Base-by-base conservation (phyloP, 2,329 filamentous ascomycete species). In the Trichoderma koningii region DNA sequence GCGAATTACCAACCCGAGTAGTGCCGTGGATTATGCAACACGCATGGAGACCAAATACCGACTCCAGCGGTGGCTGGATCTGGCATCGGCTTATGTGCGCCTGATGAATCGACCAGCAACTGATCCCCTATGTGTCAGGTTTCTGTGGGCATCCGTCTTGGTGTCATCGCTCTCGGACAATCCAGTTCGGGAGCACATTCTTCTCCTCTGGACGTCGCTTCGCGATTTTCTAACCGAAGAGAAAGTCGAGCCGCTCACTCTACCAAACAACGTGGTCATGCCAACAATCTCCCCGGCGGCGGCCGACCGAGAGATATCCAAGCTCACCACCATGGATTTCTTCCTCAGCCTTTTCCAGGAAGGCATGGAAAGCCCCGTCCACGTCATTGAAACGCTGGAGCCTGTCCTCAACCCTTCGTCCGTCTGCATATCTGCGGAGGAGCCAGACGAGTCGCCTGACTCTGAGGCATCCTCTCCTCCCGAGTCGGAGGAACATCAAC, bases 261-360 rank as follows among this genome's bases (percentile, higher is more conserved):
- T 98, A 0, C 85, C 89, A 4, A 98, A 99, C 75, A 98, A 97
- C 72, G 85, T 87, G 1, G 85, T 93, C 21, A 96, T 99, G 88
- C 87, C 92, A 0, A 91, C 95, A 68, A 85, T 99, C 56, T 97
- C 94, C 0, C 79, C 87, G 2, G 83, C 85, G n/a, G 91, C 92
- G 0, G 89, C 95, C 7, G 93, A 98, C 68, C 88, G 92, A 63
- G 94, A 99, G 74, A 89, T 97, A 28, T 94, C 92, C 14, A 93
- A 93, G 71, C 83, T 98, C 41, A 97, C 92, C 15, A 98, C 94
- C 0, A 95, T 96, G 86, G 94, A 97, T 73, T 98, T 98, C 75
- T 98, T 99, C 76, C 83, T 93, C 57, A 91, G 89, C 44, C 85
- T 99, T 0, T 98, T 98, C 74, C 90, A 91, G 66, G 88, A 93